A percentile compares a stretch with the other conserved stretches of the same genome.
Conservation (phyloP, 2,329 filamentous ascomycete genomes). For the Calonectria pteridis region DNA sequence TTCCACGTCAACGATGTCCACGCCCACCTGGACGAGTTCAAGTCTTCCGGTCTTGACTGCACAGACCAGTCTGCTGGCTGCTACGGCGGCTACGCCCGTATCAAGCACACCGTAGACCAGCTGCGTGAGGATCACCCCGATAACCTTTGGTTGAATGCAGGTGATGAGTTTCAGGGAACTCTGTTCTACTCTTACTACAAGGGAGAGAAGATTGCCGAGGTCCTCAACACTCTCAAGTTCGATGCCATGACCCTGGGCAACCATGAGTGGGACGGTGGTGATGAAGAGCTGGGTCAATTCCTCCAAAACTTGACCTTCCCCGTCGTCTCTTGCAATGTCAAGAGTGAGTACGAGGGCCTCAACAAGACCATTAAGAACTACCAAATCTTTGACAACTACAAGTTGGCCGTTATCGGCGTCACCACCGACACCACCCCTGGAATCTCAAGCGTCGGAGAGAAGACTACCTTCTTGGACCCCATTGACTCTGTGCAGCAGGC, state of each 20-base stretch:
- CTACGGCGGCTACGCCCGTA: conserved; percentile 73
- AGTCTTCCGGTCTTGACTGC: conserved; percentile 72
- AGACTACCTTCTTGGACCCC: conserved; percentile 70
- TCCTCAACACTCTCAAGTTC: conserved; percentile 74
- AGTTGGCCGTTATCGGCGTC: conserved; percentile 73
- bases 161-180: conserved; percentile 79
- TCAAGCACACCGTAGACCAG: conserved; percentile 71
- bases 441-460: conserved; percentile 69
- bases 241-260: conserved; percentile 77
- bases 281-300: conserved; percentile 72
- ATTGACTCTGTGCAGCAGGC: conserved; percentile 70
- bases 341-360: conserved; percentile 69
- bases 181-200: conserved; percentile 76
- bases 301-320: conserved; percentile 74
- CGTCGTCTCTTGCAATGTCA: conserved; percentile 72
- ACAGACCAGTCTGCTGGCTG: conserved; percentile 67
- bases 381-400: conserved; percentile 71
- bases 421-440: conserved; percentile 70
- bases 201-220: conserved; percentile 76
- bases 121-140: conserved; percentile 69
- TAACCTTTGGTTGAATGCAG: conserved; percentile 73
- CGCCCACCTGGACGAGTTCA: conserved; percentile 74
- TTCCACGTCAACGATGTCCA: conserved; percentile 80
- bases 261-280: conserved; percentile 76
- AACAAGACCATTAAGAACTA: conserved; percentile 75